Base-by-base conservation (phyloP, 1,139 yeast species). In the Scheffersomyces quercinus region DNA sequence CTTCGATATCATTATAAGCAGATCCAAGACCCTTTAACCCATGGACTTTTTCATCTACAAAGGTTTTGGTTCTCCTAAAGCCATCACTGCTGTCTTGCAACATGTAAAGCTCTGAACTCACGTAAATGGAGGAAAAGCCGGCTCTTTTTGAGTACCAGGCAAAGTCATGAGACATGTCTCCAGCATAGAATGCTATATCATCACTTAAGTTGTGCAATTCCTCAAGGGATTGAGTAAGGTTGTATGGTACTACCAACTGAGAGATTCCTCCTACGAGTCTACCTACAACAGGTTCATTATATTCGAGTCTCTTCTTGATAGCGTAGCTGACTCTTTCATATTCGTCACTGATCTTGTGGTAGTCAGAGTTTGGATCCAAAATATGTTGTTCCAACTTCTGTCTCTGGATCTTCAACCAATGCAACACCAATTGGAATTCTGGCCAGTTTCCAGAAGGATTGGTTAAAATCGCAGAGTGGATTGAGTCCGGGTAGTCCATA, bases 111-210 rank as follows among this genome's bases (percentile, higher is more conserved):
- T 93, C 97, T 33, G 84, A 62, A 30, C 85, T 75, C 1, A 87
- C 86, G 59, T 87, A 89, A 4, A 87, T 77, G 0, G 86, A 73
- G 14, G 89, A 77, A 28, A 91, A 62, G 5, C 88, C 77, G 26
- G 84, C 69, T 52, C 98, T 73, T 60, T 90, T 88, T n/a, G 95
- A 72, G 62, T 93, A 93, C 99, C 99, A 93, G 3, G 88, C 85
- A 62, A 88, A 84, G 62, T 89, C 97, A 47, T 85, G 80, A n/a
- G 95, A 81, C 42, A 73, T 67, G 59, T 91, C 97, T 3, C 91
- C 95, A 0, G 96, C 82, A 54, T 82, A 82, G 63, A 69, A 89
- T 41, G 89, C 81, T 50, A 93, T 75, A 59, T 93, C 98, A 63
- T 93, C 97, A 13, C 90, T 77, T 43, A 91, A 74, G 42, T 79